phyloP scores from a whole-genome alignment of 345 rosid genomes.

The Eucalyptus shirleyi region DNA sequence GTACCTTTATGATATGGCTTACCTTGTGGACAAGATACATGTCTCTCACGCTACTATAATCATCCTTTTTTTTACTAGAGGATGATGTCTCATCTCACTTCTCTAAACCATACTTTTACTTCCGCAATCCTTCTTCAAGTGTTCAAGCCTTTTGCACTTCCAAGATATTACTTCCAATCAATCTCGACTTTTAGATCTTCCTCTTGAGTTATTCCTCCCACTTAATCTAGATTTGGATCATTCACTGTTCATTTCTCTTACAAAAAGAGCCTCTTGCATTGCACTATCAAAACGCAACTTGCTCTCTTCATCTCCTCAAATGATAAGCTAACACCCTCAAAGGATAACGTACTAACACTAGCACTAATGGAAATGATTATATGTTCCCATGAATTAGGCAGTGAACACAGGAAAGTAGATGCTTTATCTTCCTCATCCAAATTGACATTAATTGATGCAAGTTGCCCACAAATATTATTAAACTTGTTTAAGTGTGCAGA shows the following conservation, averaged over 20 bases:
- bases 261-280: not conserved
- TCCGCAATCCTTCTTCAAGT: not conserved
- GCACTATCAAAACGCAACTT: not conserved
- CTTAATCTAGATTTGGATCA: not conserved
- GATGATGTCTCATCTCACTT: not conserved
- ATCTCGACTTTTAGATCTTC: not conserved
- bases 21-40: not conserved
- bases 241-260: not conserved
- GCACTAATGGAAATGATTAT: not conserved
- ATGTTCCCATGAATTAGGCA: not conserved
- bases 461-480: not conserved
- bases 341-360: not conserved
- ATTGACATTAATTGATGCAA: not conserved
- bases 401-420: not conserved
- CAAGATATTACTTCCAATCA: not conserved
- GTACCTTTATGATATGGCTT: not conserved
- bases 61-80: not conserved
- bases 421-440: not conserved
- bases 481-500: not conserved
- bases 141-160: not conserved
- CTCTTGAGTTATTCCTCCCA: not conserved
- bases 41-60: not conserved
- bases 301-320: not conserved
- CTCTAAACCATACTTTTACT: not conserved
- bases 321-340: not conserved